Conservation (phyloP, 306 rosid species). For the Trifolium repens region DNA sequence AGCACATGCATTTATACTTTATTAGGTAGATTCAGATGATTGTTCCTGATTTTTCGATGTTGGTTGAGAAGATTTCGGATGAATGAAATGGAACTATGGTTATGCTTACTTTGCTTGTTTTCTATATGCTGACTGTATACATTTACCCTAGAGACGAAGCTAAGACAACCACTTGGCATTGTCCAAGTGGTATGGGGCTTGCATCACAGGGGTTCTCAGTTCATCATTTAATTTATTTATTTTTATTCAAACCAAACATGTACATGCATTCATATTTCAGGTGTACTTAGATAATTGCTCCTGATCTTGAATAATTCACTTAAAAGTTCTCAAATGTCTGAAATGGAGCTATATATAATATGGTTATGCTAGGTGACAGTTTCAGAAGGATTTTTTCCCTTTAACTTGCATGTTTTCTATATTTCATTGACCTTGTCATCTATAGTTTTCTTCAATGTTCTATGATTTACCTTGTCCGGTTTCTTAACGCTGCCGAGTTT, state of each 20-base stretch:
- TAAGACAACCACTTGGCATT: neutral
- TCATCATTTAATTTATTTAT: neutral
- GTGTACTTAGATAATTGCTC: slow-evolving; percentile 25
- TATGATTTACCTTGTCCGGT: slow-evolving; percentile 34
- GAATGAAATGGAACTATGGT: neutral
- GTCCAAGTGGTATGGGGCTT: neutral
- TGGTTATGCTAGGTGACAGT: slow-evolving; percentile 23
- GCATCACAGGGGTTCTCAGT: neutral
- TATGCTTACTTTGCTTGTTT: neutral
- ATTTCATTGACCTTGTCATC: slow-evolving; percentile 14
- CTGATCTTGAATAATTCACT: slow-evolving; percentile 19
- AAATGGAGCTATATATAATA: slow-evolving; percentile 10
- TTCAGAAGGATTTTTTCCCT: neutral
- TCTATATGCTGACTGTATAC: neutral
- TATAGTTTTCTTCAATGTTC: slow-evolving; percentile 25
- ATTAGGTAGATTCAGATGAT: neutral
- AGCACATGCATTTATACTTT: neutral
- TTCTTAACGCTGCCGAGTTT: neutral
- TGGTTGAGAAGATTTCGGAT: neutral
- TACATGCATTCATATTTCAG: neutral
- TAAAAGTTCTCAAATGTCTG: slow-evolving; percentile 22
- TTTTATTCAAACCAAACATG: neutral
- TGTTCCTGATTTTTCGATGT: neutral
- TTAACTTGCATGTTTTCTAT: slow-evolving; percentile 8
- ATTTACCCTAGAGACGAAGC: neutral